Evolutionary conservation across 371 early-diverging fungal species (phyloP), one percentile per base, ranked within the genome.

Genomic region (Syncephalastrum sp.): DNA sequence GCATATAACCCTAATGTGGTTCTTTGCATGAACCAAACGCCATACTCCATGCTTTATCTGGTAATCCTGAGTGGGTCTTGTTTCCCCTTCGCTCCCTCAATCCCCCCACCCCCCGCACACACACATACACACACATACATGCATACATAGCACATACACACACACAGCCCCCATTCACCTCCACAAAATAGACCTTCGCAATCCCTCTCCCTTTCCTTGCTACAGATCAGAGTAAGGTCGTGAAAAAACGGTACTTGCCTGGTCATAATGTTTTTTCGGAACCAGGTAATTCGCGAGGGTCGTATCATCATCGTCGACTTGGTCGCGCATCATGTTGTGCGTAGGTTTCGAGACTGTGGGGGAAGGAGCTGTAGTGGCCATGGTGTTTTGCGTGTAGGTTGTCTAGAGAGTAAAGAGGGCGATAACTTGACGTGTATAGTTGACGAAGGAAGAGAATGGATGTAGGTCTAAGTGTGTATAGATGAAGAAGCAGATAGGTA

Each of bases 301-400:
- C 16, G 56, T 53, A 47, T 64, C 65, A 47, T 53, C 53, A 5
- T 64, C 64, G 38, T 59, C 65, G 41, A 59, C 65, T 42, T 59
- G 51, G 4, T 43, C 45, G 44, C 38, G 24, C 24, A 42, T 14
- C n/a, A 24, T 21, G 19, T 41, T 33, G 29, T 44, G 17, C 23
- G 42, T 44, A 46, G 42, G 29, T 29, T 17, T 24, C 24, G 14
- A 46, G 47, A 3, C 16, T 47, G 47, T 46, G 15, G 47, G 47
- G 15, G 47, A 46, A 19, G 16, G 47, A 46, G 23, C 47, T 46
- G 47, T 46, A 19, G 47, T 12, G 16, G 47, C 47, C 47, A 46
- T 46, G 47, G 10, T 2, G 47, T 33, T 5, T 10, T 33, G 12
- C 7, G 29, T 33, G 38, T 33, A 33, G 38, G 8, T 33, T 33